These are phyloP conservation scores for Quercus berberidifolia DNA, from an alignment of 306 rosid species.

Conservation along the genomic window DNA sequence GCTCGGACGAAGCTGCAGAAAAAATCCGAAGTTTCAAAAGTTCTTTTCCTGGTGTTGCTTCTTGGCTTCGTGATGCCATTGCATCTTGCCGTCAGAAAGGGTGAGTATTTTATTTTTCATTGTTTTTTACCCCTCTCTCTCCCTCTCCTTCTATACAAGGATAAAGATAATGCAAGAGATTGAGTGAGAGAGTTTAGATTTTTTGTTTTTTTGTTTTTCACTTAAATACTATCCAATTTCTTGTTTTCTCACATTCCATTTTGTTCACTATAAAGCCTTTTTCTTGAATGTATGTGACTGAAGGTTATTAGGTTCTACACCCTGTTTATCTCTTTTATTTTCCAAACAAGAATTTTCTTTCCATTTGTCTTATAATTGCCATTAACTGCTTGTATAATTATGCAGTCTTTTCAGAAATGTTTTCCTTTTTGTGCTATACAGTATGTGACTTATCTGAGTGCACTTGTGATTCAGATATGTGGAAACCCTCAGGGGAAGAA, in stretches of 20 bases:
- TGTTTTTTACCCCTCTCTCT: slow-evolving; percentile 3
- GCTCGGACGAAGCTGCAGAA: slow-evolving; percentile 72
- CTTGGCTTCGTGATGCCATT: slow-evolving; percentile 86
- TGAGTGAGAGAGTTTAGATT: neutral
- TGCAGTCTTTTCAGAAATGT: slow-evolving; percentile 8
- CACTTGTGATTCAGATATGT: slow-evolving; percentile 58
- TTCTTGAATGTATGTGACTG: neutral
- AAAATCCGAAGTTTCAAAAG: slow-evolving; percentile 75
- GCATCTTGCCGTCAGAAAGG: slow-evolving; percentile 73
- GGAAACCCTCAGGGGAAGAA: slow-evolving; percentile 79
- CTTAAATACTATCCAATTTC: neutral
- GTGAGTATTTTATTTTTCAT: slow-evolving; percentile 38
- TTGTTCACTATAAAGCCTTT: neutral
- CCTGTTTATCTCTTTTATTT: neutral
- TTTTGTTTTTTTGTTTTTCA: neutral
- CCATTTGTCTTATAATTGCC: neutral
- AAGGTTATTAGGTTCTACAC: neutral
- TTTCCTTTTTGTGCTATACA: neutral
- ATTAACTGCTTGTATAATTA: neutral
- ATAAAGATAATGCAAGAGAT: slow-evolving; percentile 9
- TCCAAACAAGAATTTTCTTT: neutral
- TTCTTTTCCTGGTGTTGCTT: slow-evolving; percentile 88
- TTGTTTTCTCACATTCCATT: neutral
- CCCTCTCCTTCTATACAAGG: neutral
- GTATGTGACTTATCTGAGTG: neutral